Percentiles rank a stretch among this genome's conserved stretches.
Conservation (phyloP, 257 asterid species). For the Paraleonurus japonicus region DNA sequence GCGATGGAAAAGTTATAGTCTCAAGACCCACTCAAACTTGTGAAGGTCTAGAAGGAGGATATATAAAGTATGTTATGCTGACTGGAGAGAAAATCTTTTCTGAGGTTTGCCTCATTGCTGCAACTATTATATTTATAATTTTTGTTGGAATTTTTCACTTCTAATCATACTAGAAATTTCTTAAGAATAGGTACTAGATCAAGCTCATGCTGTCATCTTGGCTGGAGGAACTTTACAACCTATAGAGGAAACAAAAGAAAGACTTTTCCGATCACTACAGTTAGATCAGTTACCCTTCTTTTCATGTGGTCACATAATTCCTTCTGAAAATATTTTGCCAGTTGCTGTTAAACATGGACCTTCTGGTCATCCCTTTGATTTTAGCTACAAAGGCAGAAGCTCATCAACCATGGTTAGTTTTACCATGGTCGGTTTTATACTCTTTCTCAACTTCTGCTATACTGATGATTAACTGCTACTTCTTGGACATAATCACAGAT, state of each 20-base stretch:
- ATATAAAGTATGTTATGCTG: constrained; percentile 88
- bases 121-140: constrained; percentile 1
- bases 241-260: constrained; percentile 90
- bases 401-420: constrained; percentile 68
- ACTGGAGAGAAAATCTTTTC: constrained; percentile 92
- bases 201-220: constrained; percentile 86
- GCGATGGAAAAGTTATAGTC: constrained; percentile 77
- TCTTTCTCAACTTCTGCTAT: not conserved
- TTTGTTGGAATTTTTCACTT: not conserved
- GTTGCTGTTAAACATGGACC: constrained; percentile 87
- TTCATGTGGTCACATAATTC: constrained; percentile 87
- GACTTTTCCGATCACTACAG: constrained; percentile 72
- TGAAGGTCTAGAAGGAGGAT: constrained; percentile 60
- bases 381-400: constrained; percentile 76
- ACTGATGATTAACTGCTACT: constrained; percentile 17
- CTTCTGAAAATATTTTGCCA: constrained; percentile 82
- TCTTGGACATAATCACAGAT: constrained; percentile 51
- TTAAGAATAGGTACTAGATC: constrained; percentile 51
- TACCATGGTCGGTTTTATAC: not conserved
- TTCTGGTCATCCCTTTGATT: constrained; percentile 71
- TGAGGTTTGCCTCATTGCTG: constrained; percentile 58
- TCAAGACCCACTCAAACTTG: constrained; percentile 47
- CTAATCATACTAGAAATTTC: not conserved
- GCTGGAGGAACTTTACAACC: constrained; percentile 99
- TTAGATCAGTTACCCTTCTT: constrained; percentile 63